A percentile compares a stretch with the other conserved stretches of the same genome.
phyloP scores from a whole-genome alignment of 768 basidiomycete species.

The Tylopilus intermedius region DNA sequence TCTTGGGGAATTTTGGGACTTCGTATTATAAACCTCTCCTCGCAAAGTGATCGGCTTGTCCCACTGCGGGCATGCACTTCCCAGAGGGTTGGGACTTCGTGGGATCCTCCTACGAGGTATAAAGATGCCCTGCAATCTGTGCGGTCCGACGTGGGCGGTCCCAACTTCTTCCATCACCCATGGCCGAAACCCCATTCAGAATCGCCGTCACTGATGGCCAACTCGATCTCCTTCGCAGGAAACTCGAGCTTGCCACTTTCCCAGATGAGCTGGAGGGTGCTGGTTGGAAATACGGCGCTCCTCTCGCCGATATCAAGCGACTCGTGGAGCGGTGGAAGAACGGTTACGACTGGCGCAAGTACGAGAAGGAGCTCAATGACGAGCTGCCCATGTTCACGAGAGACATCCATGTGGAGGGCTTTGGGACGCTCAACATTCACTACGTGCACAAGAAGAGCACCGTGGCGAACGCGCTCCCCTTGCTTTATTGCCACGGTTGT shows the following conservation, averaged over 20 bases:
- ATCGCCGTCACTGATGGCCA: conserved; percentile 42
- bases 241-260: conserved; percentile 43
- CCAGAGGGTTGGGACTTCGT: too few species aligned
- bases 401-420: conserved; percentile 44
- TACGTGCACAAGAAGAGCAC: conserved; percentile 53
- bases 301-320: conserved; percentile 45
- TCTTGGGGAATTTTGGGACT: too few species aligned
- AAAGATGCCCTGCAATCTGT: too few species aligned
- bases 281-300: conserved; percentile 49
- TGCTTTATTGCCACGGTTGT: conserved; percentile 63
- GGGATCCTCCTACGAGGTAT: too few species aligned
- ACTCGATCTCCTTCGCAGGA: conserved; percentile 38
- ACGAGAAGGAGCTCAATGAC: conserved; percentile 47
- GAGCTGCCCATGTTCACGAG: conserved; percentile 52
- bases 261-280: conserved; percentile 58
- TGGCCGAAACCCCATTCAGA: conserved; percentile 41
- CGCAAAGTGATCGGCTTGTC: too few species aligned
- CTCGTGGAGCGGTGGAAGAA: conserved; percentile 47
- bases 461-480: conserved; percentile 44
- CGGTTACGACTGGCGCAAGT: conserved; percentile 52
- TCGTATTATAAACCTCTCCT: too few species aligned
- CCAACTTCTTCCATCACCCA: background rate
- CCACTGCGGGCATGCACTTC: too few species aligned
- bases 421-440: conserved; percentile 49
- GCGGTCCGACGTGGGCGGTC: too few species aligned